phyloP scores from a whole-genome alignment of 345 rosid species.

The Garcia nutans region DNA sequence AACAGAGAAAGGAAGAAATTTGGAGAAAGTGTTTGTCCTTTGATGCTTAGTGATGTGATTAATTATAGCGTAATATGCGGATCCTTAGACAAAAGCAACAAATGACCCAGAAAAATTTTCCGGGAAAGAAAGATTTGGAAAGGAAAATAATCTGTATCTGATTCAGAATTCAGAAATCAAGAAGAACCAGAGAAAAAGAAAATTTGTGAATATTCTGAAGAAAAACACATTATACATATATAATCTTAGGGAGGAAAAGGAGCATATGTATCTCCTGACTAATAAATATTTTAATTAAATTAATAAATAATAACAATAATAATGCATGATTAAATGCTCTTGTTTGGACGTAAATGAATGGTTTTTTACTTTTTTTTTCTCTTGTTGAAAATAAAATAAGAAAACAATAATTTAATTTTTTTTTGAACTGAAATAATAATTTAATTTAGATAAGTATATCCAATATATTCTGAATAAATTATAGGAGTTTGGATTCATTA shows the following conservation, averaged over 20 bases:
- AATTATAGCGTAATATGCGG: background rate
- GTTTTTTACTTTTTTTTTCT: too few species aligned
- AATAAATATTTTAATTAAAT: too few species aligned
- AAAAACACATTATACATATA: too few species aligned
- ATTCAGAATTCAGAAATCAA: background rate
- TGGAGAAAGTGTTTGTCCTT: background rate
- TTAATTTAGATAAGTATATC: too few species aligned
- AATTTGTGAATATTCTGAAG: too few species aligned
- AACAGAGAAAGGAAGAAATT: background rate
- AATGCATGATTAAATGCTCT: background rate
- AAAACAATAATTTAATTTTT: too few species aligned
- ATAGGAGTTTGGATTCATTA: too few species aligned
- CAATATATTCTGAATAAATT: too few species aligned
- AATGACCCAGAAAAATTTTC: constrained; percentile 8
- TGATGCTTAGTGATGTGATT: background rate
- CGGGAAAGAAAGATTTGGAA: background rate
- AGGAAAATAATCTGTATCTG: background rate
- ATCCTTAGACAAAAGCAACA: background rate
- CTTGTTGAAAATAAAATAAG: too few species aligned
- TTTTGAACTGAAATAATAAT: too few species aligned
- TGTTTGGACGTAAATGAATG: constrained; percentile 2
- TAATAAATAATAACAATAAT: too few species aligned
- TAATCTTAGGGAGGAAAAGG: background rate
- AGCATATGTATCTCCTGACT: background rate
- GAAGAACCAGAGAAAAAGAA: background rate